phyloP scores from a whole-genome alignment of 2,329 filamentous ascomycete genomes.

The Thermoascus crustaceus region DNA sequence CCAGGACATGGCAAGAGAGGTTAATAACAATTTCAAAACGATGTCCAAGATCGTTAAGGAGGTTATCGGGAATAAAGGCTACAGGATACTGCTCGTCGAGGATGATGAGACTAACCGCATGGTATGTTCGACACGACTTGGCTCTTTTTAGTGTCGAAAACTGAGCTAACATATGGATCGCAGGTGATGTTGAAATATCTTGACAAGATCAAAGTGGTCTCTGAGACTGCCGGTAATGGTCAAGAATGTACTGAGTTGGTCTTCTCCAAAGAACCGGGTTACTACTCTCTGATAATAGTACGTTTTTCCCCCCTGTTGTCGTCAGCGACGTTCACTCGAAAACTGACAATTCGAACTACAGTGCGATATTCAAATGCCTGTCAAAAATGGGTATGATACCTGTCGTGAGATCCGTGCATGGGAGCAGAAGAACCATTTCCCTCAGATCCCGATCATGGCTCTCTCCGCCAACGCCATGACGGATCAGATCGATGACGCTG shows the following conservation, averaged over 20 bases:
- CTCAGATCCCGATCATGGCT: slow-evolving; percentile 42
- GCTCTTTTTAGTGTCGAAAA: background rate
- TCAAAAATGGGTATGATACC: slow-evolving; percentile 43
- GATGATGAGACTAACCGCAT: slow-evolving; percentile 44
- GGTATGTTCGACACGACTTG: slow-evolving; percentile 19
- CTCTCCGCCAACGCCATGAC: slow-evolving; percentile 44
- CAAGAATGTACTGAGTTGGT: slow-evolving; percentile 42
- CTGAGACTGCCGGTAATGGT: slow-evolving; percentile 40
- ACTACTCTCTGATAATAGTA: slow-evolving; percentile 43
- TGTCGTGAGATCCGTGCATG: slow-evolving; percentile 39
- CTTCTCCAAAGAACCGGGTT: slow-evolving; percentile 38
- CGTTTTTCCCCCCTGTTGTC: slow-evolving; percentile 11
- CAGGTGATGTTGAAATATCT: slow-evolving; percentile 43
- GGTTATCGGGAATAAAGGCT: slow-evolving; percentile 39
- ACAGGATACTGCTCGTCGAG: slow-evolving; percentile 40
- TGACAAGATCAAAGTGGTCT: slow-evolving; percentile 39
- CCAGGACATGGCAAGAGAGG: slow-evolving; percentile 39
- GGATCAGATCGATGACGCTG: slow-evolving; percentile 40
- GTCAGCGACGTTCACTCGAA: background rate
- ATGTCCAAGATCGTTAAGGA: slow-evolving; percentile 42
- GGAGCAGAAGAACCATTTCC: slow-evolving; percentile 39
- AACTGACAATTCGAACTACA: slow-evolving; percentile 10
- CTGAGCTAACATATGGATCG: slow-evolving; percentile 12
- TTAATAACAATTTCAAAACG: slow-evolving; percentile 42
- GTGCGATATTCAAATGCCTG: slow-evolving; percentile 45